Evolutionary conservation across 371 early-diverging fungal genomes (phyloP), one percentile per base, ranked within the genome.

Genomic region (Syncephalastrum sp.): DNA sequence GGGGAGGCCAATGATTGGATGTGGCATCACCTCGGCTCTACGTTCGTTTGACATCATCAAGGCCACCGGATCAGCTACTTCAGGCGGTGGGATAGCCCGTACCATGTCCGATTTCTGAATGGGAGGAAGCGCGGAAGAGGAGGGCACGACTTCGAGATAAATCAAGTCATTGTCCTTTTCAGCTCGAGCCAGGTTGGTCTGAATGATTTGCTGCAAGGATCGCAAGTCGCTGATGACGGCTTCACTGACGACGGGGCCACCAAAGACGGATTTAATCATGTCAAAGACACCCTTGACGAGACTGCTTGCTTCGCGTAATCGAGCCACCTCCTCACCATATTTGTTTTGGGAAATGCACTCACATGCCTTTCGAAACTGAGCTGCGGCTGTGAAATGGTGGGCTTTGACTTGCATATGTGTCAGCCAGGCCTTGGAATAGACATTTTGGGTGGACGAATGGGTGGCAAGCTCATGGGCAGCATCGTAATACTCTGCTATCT

Each of bases 151-250:
- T 24, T 92, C 89, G 49, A 93, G 67, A 65, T 93, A 96, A 17
- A 96, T 91, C 47, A 90, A 76, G 66, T 94, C 91, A 60, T 95
- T 95, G 63, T 96, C 96, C 70, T 90, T 92, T 51, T 87, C 86
- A 7, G 96, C 93, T 8, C 88, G 75, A 1, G 75, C 73, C 4
- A 92, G 61, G 52, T 88, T 86, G 33, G 76, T 73, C 24, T 67
- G 60, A 12, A 91, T 82, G 4, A 78, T 80, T 19, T 73, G 77
- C 47, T 84, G 82, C 8, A 89, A 70, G 1, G 85, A 78, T 27
- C 61, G 63, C 5, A 79, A 48, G 57, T 79, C 79, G 29, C 64
- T 75, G 24, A 72, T 43, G 10, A 78, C 75, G 24, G 74, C 51
- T 3, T 29, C 33, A 55, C 67, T 51, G 12, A 61, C 61, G 17